A percentile compares a stretch with the other conserved stretches of the same genome.
These are phyloP conservation scores for Blastocystis sp. DNA, from an alignment of 352 stramenopile species.

Conservation along the genomic window DNA sequence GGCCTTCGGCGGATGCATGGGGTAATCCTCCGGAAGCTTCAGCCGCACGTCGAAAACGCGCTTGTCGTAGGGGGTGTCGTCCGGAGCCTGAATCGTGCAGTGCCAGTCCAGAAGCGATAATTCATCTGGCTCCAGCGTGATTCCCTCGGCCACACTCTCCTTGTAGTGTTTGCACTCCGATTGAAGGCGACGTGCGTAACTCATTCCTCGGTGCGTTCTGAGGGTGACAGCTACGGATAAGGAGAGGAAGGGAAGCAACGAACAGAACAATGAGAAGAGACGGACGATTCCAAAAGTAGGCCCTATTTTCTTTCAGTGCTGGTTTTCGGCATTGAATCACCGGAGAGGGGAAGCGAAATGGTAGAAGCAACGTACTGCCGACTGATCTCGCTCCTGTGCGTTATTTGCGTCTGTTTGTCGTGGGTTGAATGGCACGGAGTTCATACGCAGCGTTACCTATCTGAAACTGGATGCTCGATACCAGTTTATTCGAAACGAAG, in stretches of 20 bases:
- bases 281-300: neutral
- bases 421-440: neutral
- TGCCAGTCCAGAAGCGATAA: slow-evolving; percentile 31
- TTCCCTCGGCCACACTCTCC: slow-evolving; percentile 21
- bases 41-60: slow-evolving; percentile 10
- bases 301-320: neutral
- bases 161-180: slow-evolving; percentile 9
- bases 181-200: neutral
- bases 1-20: slow-evolving; percentile 55
- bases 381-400: neutral
- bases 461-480: neutral
- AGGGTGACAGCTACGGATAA: neutral
- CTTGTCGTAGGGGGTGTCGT: slow-evolving; percentile 33
- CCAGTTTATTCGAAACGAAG: too few species aligned
- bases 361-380: neutral
- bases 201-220: neutral
- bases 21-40: slow-evolving; percentile 45
- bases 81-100: slow-evolving; percentile 33
- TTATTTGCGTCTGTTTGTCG: neutral
- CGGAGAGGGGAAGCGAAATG: neutral
- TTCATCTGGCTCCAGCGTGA: slow-evolving; percentile 37
- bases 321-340: neutral
- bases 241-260: neutral
- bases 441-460: neutral
- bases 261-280: neutral